Evolutionary conservation across 1,139 yeast species (phyloP), one percentile per base, ranked within the genome.

Genomic region (Scheffersomyces titani): DNA sequence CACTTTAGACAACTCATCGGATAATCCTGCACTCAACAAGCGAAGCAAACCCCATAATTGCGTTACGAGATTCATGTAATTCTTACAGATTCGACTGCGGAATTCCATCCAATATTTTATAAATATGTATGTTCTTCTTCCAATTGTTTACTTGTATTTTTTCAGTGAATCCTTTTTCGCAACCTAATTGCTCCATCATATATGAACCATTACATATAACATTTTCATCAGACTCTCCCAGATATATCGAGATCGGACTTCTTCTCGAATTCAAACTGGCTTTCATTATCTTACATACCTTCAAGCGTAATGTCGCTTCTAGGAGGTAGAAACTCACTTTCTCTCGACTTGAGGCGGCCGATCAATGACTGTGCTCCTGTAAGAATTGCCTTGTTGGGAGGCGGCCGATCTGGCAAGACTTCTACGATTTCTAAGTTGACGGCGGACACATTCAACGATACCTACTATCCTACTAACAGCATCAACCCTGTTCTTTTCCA

Each of bases 381-480:
- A 18, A 68, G 89, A 55, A 69, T 86, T 44, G 90, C 89, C 0
- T 70, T 86, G 11, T 65, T 86, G 5, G 91, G 91, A 0, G 88
- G 83, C 0, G 75, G 82, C 13, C 75, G 73, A 56, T 76, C 80
- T 1, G 87, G 87, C 9, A 83, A 83, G 63, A 78, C 86, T 1
- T 75, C 84, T 1, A 70, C 80, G 21, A 77, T 82, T n/a, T 82
- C 88, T 24, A 78, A 85, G 55, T 64, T 86, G 20, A 67, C 76
- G 22, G 77, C 82, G 51, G 81, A 83, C 18, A 75, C 78, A 51
- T 80, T 82, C 47, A 73, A 78, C 44, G 87, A 82, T 51, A 83
- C 86, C 5, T 86, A 89, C 67, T 89, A 89, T 63, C 94, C 94
- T 2, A 89, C 93, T 1, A 76, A 74, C 36, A 81, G 71, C 67